Conservation (phyloP, 2,329 filamentous ascomycete species). For the Verticillium alfalfae region DNA sequence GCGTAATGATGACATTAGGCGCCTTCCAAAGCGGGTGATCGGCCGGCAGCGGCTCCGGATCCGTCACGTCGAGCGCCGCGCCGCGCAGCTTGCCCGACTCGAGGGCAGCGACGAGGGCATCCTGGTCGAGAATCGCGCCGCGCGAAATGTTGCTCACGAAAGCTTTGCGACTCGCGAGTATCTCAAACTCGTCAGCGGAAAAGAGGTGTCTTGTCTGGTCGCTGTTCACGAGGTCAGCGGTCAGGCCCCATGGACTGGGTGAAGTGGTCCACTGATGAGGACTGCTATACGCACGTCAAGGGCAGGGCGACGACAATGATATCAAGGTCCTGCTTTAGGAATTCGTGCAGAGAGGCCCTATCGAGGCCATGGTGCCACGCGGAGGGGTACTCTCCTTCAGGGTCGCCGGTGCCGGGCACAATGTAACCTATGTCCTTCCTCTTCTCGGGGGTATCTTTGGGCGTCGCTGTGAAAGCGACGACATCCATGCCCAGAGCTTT, state of each 20-base stretch:
- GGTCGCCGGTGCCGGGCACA: conserved; percentile 55
- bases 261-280: not conserved
- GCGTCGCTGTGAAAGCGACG: conserved; percentile 60
- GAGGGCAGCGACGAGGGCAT: conserved; percentile 53
- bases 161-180: conserved; percentile 34
- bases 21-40: conserved; percentile 61
- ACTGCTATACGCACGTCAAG: conserved; percentile 18
- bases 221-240: not conserved
- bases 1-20: conserved; percentile 55
- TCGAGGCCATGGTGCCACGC: conserved; percentile 34
- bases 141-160: conserved; percentile 64
- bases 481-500: conserved; percentile 61
- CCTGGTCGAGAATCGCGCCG: conserved; percentile 33
- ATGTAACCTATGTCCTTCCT: conserved; percentile 54
- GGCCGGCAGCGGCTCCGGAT: conserved; percentile 63
- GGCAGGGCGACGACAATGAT: conserved; percentile 36
- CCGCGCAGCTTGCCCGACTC: conserved; percentile 35
- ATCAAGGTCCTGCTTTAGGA: conserved; percentile 37
- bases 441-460: conserved; percentile 52
- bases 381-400: conserved; percentile 31
- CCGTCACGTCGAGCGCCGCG: conserved; percentile 66
- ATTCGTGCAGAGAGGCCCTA: conserved; percentile 28
- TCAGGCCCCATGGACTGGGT: not conserved
- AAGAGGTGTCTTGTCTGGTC: conserved; percentile 32
- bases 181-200: conserved; percentile 33